These are phyloP conservation scores for Pleurotus giganteus DNA, from an alignment of 768 basidiomycete species.

Conservation along the genomic window DNA sequence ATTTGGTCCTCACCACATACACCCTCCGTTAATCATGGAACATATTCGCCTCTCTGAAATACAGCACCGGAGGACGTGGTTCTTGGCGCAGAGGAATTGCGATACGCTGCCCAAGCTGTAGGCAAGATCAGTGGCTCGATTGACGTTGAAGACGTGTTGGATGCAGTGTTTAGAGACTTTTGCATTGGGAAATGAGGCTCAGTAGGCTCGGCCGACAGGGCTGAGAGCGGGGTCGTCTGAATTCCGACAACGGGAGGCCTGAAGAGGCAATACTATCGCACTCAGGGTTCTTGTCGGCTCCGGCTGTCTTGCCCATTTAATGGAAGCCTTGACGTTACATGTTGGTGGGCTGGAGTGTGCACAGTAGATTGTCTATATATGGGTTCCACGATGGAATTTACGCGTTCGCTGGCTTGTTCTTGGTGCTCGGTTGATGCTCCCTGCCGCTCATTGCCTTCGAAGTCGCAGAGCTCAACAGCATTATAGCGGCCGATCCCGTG, in stretches of 20 bases:
- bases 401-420: neutral
- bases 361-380: neutral
- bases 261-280: too few species aligned
- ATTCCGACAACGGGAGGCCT: neutral
- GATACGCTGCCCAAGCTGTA: constrained; percentile 82
- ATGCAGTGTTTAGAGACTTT: constrained; percentile 81
- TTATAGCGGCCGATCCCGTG: neutral
- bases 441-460: too few species aligned
- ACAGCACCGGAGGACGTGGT: constrained; percentile 71
- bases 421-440: too few species aligned
- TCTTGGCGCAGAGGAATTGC: constrained; percentile 81
- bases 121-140: constrained; percentile 81
- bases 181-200: constrained; percentile 77
- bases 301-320: too few species aligned
- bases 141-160: constrained; percentile 80
- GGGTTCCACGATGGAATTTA: neutral
- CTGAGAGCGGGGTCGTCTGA: neutral
- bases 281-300: too few species aligned
- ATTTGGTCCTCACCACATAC: neutral
- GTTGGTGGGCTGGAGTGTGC: neutral
- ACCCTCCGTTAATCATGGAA: neutral
- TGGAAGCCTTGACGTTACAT: neutral
- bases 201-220: neutral
- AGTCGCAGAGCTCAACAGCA: neutral
- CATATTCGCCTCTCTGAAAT: constrained; percentile 1